Conservation (phyloP, 805 yeast species). For the Saccharomycopsis microspora region DNA sequence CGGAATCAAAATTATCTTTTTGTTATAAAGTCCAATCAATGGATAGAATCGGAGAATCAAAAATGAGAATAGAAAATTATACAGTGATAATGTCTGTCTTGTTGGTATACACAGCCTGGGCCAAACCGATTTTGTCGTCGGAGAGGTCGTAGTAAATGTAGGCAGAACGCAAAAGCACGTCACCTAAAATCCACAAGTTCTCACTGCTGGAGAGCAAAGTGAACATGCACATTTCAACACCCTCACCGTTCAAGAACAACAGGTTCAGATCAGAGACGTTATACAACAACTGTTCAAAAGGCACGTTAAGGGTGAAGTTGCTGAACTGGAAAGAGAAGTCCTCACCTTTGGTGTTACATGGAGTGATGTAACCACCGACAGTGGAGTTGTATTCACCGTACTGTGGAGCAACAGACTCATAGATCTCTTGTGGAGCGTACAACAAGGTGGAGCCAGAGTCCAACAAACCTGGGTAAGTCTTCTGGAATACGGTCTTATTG, state of each 20-base stretch:
- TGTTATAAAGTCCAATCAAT: no score
- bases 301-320: constrained; percentile 21
- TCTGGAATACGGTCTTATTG: constrained; percentile 19
- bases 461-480: constrained; percentile 28
- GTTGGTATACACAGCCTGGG: constrained; percentile 30
- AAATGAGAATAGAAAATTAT: constrained; percentile 9
- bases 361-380: constrained; percentile 15
- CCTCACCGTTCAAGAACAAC: constrained; percentile 28
- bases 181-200: constrained; percentile 37
- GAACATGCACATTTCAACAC: constrained; percentile 31
- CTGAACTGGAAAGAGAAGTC: constrained; percentile 36
- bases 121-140: constrained; percentile 30
- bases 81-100: constrained; percentile 32
- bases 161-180: constrained; percentile 38
- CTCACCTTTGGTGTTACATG: constrained; percentile 22
- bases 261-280: constrained; percentile 28
- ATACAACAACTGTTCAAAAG: constrained; percentile 15
- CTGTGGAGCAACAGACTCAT: constrained; percentile 20
- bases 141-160: constrained; percentile 47
- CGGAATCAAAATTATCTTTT: no score
- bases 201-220: constrained; percentile 28
- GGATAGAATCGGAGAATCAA: not conserved
- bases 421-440: constrained; percentile 31
- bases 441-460: constrained; percentile 34
- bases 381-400: constrained; percentile 25